Conservation (phyloP, 148 eudicot genomes). For the Diospyros lotus region DNA sequence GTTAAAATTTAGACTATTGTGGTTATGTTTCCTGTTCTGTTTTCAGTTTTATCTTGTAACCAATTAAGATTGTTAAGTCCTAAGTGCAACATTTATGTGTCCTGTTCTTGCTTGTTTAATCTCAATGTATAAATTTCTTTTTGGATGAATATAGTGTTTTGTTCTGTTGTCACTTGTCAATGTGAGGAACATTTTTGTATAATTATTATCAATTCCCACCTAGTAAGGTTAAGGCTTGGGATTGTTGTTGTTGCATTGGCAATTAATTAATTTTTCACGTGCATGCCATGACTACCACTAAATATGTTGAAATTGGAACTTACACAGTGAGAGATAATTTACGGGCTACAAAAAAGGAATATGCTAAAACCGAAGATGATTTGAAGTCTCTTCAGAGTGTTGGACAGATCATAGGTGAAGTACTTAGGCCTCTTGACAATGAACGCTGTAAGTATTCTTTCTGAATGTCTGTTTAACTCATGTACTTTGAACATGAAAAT, state of each 20-base stretch:
- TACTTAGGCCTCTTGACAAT: constrained; percentile 92
- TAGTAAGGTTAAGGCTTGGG: background rate
- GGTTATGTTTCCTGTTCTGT: too few species aligned
- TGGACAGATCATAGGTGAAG: constrained; percentile 99
- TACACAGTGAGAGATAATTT: constrained; percentile 67
- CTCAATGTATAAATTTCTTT: too few species aligned
- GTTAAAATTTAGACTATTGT: too few species aligned
- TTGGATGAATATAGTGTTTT: background rate
- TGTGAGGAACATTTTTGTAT: too few species aligned
- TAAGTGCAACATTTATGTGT: too few species aligned
- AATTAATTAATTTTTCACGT: background rate
- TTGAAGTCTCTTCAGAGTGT: constrained; percentile 98
- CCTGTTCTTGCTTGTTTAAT: too few species aligned
- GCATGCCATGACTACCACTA: background rate
- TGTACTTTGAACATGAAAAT: background rate
- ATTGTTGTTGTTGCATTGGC: background rate
- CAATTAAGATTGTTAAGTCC: too few species aligned
- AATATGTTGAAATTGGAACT: constrained; percentile 7
- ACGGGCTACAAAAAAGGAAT: constrained; percentile 75
- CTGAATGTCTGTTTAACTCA: background rate
- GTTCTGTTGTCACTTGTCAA: background rate
- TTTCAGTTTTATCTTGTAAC: too few species aligned
- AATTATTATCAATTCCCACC: too few species aligned
- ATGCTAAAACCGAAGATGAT: constrained; percentile 90
- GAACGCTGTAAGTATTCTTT: constrained; percentile 68